Conservation (phyloP, 2,329 filamentous ascomycete genomes). For the Elsinoe fawcettii region DNA sequence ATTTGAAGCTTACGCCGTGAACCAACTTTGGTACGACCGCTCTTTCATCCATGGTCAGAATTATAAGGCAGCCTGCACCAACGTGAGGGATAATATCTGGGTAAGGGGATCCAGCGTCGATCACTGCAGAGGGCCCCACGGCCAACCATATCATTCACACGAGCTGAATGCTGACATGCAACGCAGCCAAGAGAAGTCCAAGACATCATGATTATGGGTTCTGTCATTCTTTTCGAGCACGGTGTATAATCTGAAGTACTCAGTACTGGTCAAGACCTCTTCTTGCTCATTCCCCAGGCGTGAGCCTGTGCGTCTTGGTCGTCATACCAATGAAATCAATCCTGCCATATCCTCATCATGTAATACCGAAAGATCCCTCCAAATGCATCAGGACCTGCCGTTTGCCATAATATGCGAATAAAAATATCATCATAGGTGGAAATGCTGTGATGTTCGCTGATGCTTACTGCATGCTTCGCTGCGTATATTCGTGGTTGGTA, state of each 20-base stretch:
- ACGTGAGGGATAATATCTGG: neutral
- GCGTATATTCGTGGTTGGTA: neutral
- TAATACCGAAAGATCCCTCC: neutral
- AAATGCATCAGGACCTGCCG: constrained; percentile 7
- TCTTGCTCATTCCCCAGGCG: neutral
- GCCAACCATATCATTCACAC: neutral
- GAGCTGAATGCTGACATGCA: neutral
- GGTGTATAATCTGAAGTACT: too few species aligned
- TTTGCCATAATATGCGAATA: neutral
- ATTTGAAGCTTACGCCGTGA: neutral
- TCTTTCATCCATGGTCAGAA: neutral
- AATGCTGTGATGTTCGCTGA: neutral
- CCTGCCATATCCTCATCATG: neutral
- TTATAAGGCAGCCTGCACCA: neutral
- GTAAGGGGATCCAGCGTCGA: constrained; percentile 5
- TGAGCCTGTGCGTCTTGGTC: constrained; percentile 9
- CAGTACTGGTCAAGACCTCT: too few species aligned
- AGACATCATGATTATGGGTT: too few species aligned
- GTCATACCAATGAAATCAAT: neutral
- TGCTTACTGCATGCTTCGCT: neutral
- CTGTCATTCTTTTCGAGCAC: too few species aligned
- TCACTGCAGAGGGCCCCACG: neutral
- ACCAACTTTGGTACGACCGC: neutral
- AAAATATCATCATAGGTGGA: neutral
- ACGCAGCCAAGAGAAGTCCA: too few species aligned